These are phyloP conservation scores for Skeletonema marinoi DNA, from an alignment of 108 stramenopile species.

Conservation along the genomic window DNA sequence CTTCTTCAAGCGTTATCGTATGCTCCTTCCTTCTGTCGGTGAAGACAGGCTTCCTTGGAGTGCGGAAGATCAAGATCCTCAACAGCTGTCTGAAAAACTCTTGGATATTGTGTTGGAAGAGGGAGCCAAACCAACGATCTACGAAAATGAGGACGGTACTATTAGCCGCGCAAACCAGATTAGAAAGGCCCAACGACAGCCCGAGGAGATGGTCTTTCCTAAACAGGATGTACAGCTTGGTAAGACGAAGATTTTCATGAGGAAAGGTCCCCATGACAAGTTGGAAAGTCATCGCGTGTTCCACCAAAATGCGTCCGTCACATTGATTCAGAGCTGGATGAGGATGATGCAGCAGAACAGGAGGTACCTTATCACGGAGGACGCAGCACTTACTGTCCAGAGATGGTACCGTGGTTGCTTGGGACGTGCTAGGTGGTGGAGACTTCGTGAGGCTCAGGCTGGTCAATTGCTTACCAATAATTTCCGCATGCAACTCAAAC, in stretches of 20 bases:
- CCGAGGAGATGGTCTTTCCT: slow-evolving; percentile 76
- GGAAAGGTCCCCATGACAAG: slow-evolving; percentile 91
- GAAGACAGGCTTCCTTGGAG: slow-evolving; percentile 72
- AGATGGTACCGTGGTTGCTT: slow-evolving; percentile 84
- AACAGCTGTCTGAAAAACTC: slow-evolving; percentile 78
- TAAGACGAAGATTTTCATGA: slow-evolving; percentile 92
- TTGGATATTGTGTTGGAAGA: slow-evolving; percentile 72
- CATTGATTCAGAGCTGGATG: slow-evolving; percentile 85
- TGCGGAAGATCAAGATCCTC: slow-evolving; percentile 74
- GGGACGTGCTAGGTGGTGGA: slow-evolving; percentile 82
- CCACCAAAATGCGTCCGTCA: slow-evolving; percentile 74
- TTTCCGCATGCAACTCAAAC: slow-evolving; percentile 74
- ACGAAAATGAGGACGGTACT: slow-evolving; percentile 59
- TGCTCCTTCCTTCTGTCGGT: slow-evolving; percentile 74
- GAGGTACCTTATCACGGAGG: slow-evolving; percentile 58
- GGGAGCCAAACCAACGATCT: slow-evolving; percentile 61
- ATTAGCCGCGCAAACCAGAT: slow-evolving; percentile 90
- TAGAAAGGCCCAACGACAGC: slow-evolving; percentile 84
- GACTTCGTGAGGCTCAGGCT: slow-evolving; percentile 77
- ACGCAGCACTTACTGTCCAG: slow-evolving; percentile 72
- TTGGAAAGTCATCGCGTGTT: slow-evolving; percentile 86
- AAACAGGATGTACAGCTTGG: slow-evolving; percentile 90
- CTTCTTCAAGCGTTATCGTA: slow-evolving; percentile 92
- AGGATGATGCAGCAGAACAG: slow-evolving; percentile 72
- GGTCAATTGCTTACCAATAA: slow-evolving; percentile 81